Evolutionary conservation across 257 asterid species (phyloP), one percentile per base, ranked within the genome.

Genomic region (Galeopsis tetrahit): DNA sequence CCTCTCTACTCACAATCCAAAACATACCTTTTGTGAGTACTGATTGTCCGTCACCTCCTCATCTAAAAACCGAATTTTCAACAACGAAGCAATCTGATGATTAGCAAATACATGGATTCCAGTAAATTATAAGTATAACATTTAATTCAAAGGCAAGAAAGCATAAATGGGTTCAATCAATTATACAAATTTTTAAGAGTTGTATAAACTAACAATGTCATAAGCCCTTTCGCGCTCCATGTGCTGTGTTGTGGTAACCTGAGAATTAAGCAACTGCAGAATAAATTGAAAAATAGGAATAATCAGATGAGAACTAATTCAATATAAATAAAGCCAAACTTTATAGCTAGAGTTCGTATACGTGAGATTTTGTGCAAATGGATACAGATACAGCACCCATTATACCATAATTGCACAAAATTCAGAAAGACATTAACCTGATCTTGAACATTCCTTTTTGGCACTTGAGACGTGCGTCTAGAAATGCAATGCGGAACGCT

Each of bases 211-310:
- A 74, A 95, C 98, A 82, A 88, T 83, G 79, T 95, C 99, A 83
- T 95, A 95, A 63, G 99, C 97, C 82, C 91, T 90, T 77, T 95
- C 99, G 2, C 99, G 91, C 75, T 95, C 99, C 86, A 95, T 78
- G 79, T 95, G 96, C 77, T 95, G 99, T 56, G 82, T 88, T 11
- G 98, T 90, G 1, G 98, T 86, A 71, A 95, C 96, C 90, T 88
- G 96, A 75, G 97, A 87, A 86, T 95, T 95, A 73, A 95, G 92
- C 75, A 87, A 66, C 99, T 95, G 85, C 81, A 83, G 21, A 57
- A 66, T 6, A 40, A 62, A 61, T 49, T 31, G 48, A 13, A 69
- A 49, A 69, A 13, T 4, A 59, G 36, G 46, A 77, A 71, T 63
- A 49, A 62, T 38, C 69, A 71, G 21, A 36, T 60, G 21, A 52